Base-by-base conservation (phyloP, 805 yeast genomes). In the Saccharomycodes ludwigii region DNA sequence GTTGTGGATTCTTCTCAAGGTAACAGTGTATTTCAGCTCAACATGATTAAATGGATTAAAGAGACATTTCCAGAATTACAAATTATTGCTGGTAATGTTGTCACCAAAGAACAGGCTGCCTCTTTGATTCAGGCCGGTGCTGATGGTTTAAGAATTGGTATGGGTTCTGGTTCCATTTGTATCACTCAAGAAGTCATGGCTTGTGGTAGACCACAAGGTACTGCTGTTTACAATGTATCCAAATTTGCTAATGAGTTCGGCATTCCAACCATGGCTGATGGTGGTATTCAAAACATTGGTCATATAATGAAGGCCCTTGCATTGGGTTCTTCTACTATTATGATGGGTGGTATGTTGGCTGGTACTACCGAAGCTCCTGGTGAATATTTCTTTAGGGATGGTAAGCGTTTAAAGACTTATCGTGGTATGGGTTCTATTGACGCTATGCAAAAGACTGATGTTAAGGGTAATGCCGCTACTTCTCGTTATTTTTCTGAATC, bases 111-210 rank as follows among this genome's bases (percentile, higher is more conserved):
- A 62, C 98, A 91, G 70, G 97, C 98, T 46, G 98, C 98, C 40
- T 69, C 74, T 53, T 71, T 91, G 54, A 88, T 85, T 50, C 78
- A 71, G 49, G 95, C 94, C 32, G 98, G 98, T 63, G 95, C 94
- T 33, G 98, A 91, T 59, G 97, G 86, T 58, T 70, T 91, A 52
- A 84, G 97, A 73, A 88, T 91, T 47, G 98, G 98, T 66, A 91
- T 91, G 98, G 98, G 98, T 56, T 83, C 97, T 21, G 98, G 98
- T 52, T 84, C 96, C 40, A 93, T 93, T 58, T 91, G 98, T 73
- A 91, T 91, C 58, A 91, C 98, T 33, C 98, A 91, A 68, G 98
- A 91, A 67, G 98, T 91, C 39, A 91, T 91, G 98, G 98, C 98
- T 32, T 94, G 95, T 66, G 98, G 98, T 65, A 85, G 98, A 72